Percentiles rank a stretch among this genome's conserved stretches.
Conservation (phyloP, 1,139 yeast species). For the Nakaseomyces nivariensis region DNA sequence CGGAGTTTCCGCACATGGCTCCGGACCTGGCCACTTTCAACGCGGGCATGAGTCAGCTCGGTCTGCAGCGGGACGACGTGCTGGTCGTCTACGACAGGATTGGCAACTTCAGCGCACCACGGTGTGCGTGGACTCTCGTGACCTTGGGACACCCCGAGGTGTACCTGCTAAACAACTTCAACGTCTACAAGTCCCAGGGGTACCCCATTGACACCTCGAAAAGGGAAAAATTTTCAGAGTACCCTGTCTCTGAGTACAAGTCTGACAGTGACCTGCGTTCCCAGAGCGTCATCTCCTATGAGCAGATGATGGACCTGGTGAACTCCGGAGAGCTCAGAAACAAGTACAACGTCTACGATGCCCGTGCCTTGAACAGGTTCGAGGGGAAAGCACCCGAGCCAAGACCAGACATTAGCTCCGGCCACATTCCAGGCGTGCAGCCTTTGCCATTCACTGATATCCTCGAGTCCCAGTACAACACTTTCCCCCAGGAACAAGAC, state of each 20-base stretch:
- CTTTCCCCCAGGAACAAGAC: constrained; percentile 31
- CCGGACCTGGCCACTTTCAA: constrained; percentile 53
- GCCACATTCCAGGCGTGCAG: constrained; percentile 75
- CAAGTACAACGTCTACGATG: constrained; percentile 59
- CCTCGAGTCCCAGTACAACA: constrained; percentile 38
- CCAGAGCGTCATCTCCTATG: constrained; percentile 50
- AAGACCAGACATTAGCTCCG: constrained; percentile 74
- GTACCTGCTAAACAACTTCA: constrained; percentile 59
- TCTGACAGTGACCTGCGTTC: constrained; percentile 38
- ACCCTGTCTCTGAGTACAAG: constrained; percentile 33
- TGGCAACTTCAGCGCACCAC: constrained; percentile 79
- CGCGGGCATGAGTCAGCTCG: constrained; percentile 39
- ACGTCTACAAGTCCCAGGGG: constrained; percentile 37
- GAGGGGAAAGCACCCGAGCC: constrained; percentile 80
- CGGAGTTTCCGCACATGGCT: constrained; percentile 82
- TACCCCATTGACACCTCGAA: constrained; percentile 31
- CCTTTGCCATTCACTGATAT: constrained; percentile 69
- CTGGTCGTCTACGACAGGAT: constrained; percentile 78
- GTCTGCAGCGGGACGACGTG: constrained; percentile 37
- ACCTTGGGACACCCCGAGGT: constrained; percentile 67
- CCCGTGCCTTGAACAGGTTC: constrained; percentile 67
- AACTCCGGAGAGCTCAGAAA: constrained; percentile 36
- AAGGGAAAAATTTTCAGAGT: constrained; percentile 27
- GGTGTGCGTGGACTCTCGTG: constrained; percentile 84
- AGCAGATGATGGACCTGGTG: constrained; percentile 41